phyloP scores from a whole-genome alignment of 495 filamentous ascomycete species.

The Monascus purpureus region DNA sequence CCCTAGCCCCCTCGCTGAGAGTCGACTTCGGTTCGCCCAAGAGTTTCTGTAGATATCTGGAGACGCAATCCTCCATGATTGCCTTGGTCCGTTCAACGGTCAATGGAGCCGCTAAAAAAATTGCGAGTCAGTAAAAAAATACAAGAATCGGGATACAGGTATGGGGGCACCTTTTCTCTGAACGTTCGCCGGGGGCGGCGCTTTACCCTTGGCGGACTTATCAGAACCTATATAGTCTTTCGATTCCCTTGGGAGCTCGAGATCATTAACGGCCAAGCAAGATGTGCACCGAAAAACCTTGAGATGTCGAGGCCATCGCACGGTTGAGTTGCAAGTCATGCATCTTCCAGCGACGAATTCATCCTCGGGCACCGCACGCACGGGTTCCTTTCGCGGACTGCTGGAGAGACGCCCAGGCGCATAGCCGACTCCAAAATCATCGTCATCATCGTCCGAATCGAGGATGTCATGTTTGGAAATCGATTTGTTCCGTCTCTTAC shows the following conservation, averaged over 20 bases:
- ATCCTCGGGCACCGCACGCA: slow-evolving; percentile 14
- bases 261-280: slow-evolving; percentile 78
- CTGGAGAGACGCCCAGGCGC: slow-evolving; percentile 12
- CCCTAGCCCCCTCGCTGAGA: background rate
- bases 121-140: no score
- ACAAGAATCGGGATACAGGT: no score
- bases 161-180: slow-evolving; percentile 16
- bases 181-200: no score
- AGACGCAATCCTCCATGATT: slow-evolving; percentile 40
- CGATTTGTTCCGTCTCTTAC: slow-evolving; percentile 36
- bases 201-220: no score
- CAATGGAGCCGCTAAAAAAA: slow-evolving; percentile 18
- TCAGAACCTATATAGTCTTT: no score
- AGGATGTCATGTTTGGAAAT: slow-evolving; percentile 15
- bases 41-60: slow-evolving; percentile 32
- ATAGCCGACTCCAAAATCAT: slow-evolving; percentile 13
- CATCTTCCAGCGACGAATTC: slow-evolving; percentile 56
- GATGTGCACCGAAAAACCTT: slow-evolving; percentile 70
- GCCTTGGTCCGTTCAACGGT: slow-evolving; percentile 33
- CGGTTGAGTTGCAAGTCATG: slow-evolving; percentile 66
- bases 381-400: slow-evolving; percentile 20
- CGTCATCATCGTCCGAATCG: slow-evolving; percentile 21
- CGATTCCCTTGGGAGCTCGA: slow-evolving; percentile 35
- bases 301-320: slow-evolving; percentile 70
- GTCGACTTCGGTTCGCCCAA: slow-evolving; percentile 10